Percentiles rank a stretch among this genome's conserved stretches.
Evolutionary conservation across 1,284 basidiomycete genomes (phyloP).

Genomic region (Austroboletus novae-zelandiae): DNA sequence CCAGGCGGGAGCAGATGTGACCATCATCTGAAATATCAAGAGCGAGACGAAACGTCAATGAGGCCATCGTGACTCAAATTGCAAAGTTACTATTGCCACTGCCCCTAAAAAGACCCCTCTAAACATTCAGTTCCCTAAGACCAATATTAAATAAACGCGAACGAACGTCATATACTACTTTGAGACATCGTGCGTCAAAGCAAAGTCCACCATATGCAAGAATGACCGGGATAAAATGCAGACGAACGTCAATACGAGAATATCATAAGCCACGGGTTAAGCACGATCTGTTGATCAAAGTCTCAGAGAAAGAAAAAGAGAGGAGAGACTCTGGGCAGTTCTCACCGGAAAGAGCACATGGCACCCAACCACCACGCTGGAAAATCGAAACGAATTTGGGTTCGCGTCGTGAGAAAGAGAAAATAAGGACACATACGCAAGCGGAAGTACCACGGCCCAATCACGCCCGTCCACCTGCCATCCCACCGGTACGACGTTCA

Average conservation of each 20-base stretch:
- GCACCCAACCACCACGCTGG: conserved; percentile 52
- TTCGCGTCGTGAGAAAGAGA: not conserved
- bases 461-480: conserved; percentile 52
- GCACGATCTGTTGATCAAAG: conserved; percentile 48
- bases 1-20: too few relatives aligned
- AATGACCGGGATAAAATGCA: not conserved
- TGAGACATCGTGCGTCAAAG: too few relatives aligned
- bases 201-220: too few relatives aligned
- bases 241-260: conserved; percentile 57
- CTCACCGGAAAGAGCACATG: conserved; percentile 70
- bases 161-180: too few relatives aligned
- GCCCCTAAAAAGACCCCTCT: too few relatives aligned
- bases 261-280: conserved; percentile 80
- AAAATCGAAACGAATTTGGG: not conserved
- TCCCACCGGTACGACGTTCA: conserved; percentile 46
- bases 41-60: too few relatives aligned
- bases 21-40: too few relatives aligned
- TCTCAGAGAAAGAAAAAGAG: not conserved
- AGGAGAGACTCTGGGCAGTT: not conserved
- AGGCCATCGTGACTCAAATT: too few relatives aligned
- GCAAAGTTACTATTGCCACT: too few relatives aligned
- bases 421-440: conserved; percentile 41
- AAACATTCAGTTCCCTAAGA: too few relatives aligned
- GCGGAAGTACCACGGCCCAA: conserved; percentile 70
- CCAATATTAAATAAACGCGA: too few relatives aligned